Base-by-base conservation (phyloP, 352 stramenopile genomes). In the Globisporangium okanoganense region DNA sequence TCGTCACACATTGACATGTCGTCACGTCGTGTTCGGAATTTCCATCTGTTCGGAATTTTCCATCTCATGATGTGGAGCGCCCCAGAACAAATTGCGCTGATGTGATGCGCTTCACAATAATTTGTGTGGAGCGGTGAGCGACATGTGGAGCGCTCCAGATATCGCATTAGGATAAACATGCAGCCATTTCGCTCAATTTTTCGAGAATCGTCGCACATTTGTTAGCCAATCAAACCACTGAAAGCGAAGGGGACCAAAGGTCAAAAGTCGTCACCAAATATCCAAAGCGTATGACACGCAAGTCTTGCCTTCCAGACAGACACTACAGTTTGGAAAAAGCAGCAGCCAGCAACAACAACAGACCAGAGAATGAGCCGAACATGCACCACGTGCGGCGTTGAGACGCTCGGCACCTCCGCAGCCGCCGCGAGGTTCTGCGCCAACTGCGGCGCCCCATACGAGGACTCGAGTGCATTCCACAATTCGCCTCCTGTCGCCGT, bases 341-440 rank as follows among this genome's bases (percentile, higher is more conserved):
- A 0, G n/a, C n/a, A 49, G 43, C 43, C n/a, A 49, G 43, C 43
- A 49, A 27, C n/a, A 29, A 4, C 6, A 27, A 47, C 16, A 12
- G 9, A 5, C 33, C 33, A 41, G 12, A 24, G 16, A 4, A 51
- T 12, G 7, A 51, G 44, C 22, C 44, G 50, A 14, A 41, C 14
- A 3, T 59, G 53, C 38, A 48, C 53, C 24, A 51, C 38, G 16
- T 59, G 53, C 38, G 53, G 53, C 25, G 24, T 49, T n/a, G 53
- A 51, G 20, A 51, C 53, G 53, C 43, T 25, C 43, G 43, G 43
- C n/a, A 49, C 43, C 9, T 33, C 31, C 10, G 24, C 33, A 14
- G 51, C 7, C 4, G 22, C 27, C 38, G 38, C 53, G 20, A 27
- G 35, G 31, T 59, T 59, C 53, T 59, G 53, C 38, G 38, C 53